Evolutionary conservation across 2,329 filamentous ascomycete genomes (phyloP), one percentile per base, ranked within the genome.

Genomic region (Fusarium drepaniforme): DNA sequence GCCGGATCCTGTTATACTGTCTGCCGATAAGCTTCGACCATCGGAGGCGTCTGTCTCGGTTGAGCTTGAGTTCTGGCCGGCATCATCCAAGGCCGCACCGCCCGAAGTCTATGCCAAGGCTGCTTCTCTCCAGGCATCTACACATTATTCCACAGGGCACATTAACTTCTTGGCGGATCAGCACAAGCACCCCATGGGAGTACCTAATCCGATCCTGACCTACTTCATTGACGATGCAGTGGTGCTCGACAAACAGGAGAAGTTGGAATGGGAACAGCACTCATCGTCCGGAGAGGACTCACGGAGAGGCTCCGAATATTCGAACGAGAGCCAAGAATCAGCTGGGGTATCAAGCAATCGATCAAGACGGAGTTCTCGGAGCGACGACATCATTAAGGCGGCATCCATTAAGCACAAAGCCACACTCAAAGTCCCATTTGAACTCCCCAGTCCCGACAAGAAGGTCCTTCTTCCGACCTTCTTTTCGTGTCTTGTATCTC

Each of bases 1-100:
- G 0, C 76, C 76, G 1, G 58, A 63, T 2, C 46, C 76, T 3
- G 62, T 77, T 7, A 65, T 67, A 0, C 71, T 78, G 8, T 73
- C 76, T 3, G 38, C 62, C 1, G 75, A 77, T 7, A 74, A 71
- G 4, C 40, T 78, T 0, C 51, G 64, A 8, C 65, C 75, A 0
- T 75, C 75, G 0, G 33, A 60, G 0, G 70, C 64, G 12, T 62
- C 60, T 9, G 11, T 76, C 1, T 40, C 44, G 1, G 61, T 78
- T 3, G 51, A 71, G 12, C 64, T 78, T 0, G 73, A 77, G 21
- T 78, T 77, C 38, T 73, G 62, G 46, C 73, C 76, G 1, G 67
- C 70, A 8, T 69, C 72, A 5, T 61, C 66, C 11, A 73, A 72
- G 15, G 49, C 33, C 0, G 40, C 25, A 0, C 75, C 73, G 0